Evolutionary conservation across 2,329 filamentous ascomycete species (phyloP).

Genomic region (Fusarium marasasianum): DNA sequence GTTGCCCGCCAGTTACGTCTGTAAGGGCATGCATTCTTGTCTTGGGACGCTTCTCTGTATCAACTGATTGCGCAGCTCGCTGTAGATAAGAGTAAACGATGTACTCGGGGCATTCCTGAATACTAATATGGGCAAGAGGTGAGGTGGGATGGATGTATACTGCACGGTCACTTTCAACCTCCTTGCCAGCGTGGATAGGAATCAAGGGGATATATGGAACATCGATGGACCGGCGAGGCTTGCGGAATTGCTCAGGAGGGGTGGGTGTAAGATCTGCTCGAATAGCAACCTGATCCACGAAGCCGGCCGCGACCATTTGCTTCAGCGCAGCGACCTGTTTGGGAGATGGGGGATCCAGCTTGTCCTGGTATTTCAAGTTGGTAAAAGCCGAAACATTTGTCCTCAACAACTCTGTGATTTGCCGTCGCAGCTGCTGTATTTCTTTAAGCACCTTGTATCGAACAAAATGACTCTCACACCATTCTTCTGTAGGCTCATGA

Average conservation of each 20-base stretch:
- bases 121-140: constrained; percentile 74
- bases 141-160: constrained; percentile 92
- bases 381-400: constrained; percentile 75
- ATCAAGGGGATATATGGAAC: constrained; percentile 90
- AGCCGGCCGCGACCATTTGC: constrained; percentile 90
- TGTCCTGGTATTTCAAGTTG: constrained; percentile 65
- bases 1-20: constrained; percentile 77
- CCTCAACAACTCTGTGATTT: constrained; percentile 83
- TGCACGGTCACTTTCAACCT: constrained; percentile 65
- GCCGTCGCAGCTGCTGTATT: constrained; percentile 81
- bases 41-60: constrained; percentile 68
- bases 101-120: constrained; percentile 83
- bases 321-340: constrained; percentile 83
- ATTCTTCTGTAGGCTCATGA: constrained; percentile 74
- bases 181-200: constrained; percentile 62
- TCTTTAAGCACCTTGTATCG: constrained; percentile 88
- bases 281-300: constrained; percentile 93
- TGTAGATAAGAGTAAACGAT: constrained; percentile 90
- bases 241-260: constrained; percentile 72
- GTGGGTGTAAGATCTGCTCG: constrained; percentile 85
- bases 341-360: constrained; percentile 66
- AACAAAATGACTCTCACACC: constrained; percentile 86
- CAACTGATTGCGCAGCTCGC: constrained; percentile 63
- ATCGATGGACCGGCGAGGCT: constrained; percentile 86
- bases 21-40: constrained; percentile 91